Base-by-base conservation (phyloP, 1,139 yeast genomes). In the Diutina scorzettiae region DNA sequence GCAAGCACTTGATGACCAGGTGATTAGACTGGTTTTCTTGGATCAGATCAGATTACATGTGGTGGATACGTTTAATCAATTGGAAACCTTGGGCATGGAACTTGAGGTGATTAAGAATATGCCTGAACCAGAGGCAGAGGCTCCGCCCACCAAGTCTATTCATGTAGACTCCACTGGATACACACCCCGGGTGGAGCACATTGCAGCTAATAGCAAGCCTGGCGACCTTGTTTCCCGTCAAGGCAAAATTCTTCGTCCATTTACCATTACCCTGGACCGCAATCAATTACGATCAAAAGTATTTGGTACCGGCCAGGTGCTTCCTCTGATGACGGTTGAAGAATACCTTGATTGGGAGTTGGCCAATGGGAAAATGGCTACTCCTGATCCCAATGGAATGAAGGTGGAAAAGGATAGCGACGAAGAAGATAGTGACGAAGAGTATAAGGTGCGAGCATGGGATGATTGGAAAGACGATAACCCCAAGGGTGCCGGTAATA, bases 311-410 rank as follows among this genome's bases (percentile, higher is more conserved):
- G 98, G 97, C 0, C 97, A 91, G 59, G 78, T 74, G 30, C 66
- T 91, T 32, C 99, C 99, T 1, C 85, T 96, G 0, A 86, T 93
- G 95, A 69, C 95, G 0, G 91, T 93, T 0, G 98, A 91, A 49
- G 96, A 91, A 52, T 81, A 83, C 49, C 66, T 91, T 43, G 95
- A 87, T 43, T 78, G 84, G 52, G 98, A 91, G 56, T 66, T 83
- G 51, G 78, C 79, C 14, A 78, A 83, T 52, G 96, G 96, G 2
- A 87, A 89, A 44, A 81, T 82, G 73, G 63, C 74, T 40, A 66
- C 73, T 42, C 74, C 76, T 20, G 77, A 73, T 42, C 67, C 53
- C 28, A 59, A 60, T 41, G 58, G 62, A 45, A 43, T 49, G 36
- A 48, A 49, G 24, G 53, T 36, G 42, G 62, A 46, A 14, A 52